These are phyloP conservation scores for Halophytophthora polymorphica DNA, from an alignment of 352 stramenopile species.

Conservation along the genomic window DNA sequence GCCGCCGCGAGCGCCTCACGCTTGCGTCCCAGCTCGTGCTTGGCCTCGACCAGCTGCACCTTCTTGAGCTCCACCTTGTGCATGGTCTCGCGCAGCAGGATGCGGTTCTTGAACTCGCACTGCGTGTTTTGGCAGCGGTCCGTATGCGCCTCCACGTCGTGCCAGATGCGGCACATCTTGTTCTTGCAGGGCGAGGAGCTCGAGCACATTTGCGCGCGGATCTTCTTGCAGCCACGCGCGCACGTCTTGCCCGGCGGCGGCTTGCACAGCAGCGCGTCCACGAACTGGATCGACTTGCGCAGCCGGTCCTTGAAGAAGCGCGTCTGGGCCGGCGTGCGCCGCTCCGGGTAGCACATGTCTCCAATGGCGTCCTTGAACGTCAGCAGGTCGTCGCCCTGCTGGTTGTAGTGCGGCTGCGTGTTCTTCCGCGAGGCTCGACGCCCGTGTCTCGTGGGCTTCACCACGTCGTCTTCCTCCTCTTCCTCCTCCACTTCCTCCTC, in stretches of 20 bases:
- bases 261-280: slow-evolving; percentile 61
- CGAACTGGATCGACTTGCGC: slow-evolving; percentile 63
- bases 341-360: slow-evolving; percentile 60
- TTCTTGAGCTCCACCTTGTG: slow-evolving; percentile 72
- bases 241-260: slow-evolving; percentile 46
- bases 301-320: slow-evolving; percentile 72
- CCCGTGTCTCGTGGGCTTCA: slow-evolving; percentile 2
- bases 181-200: slow-evolving; percentile 57
- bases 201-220: slow-evolving; percentile 69
- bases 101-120: slow-evolving; percentile 70
- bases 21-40: slow-evolving; percentile 36
- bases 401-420: slow-evolving; percentile 35
- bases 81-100: slow-evolving; percentile 71
- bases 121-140: slow-evolving; percentile 61
- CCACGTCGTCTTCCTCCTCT: slow-evolving; percentile 15
- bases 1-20: slow-evolving; percentile 36
- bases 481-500: slow-evolving; percentile 16
- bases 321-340: slow-evolving; percentile 43
- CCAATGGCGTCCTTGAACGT: slow-evolving; percentile 67
- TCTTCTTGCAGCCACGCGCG: slow-evolving; percentile 48
- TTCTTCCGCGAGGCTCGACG: slow-evolving; percentile 9
- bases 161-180: slow-evolving; percentile 70
- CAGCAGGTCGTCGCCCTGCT: slow-evolving; percentile 46
- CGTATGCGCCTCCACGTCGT: slow-evolving; percentile 68
- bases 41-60: slow-evolving; percentile 34